Base-by-base conservation (phyloP, 2,329 filamentous ascomycete species). In the Fusarium sp. region DNA sequence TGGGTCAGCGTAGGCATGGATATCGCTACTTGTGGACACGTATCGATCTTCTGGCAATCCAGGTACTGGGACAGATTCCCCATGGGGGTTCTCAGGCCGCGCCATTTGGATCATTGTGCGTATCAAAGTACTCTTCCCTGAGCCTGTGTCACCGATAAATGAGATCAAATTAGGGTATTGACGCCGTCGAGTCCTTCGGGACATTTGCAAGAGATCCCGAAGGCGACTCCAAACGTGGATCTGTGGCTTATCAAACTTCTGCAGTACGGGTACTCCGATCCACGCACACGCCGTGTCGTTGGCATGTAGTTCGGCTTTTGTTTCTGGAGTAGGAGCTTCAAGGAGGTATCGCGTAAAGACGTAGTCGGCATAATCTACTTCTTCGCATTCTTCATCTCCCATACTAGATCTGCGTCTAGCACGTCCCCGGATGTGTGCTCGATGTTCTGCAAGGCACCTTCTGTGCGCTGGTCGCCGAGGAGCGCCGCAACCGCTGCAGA, bases 131-230 rank as follows among this genome's bases (percentile, higher is more conserved):
- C 64, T 67, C 11, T 67, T 67, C 0, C 61, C 64, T 0, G 64
- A 65, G 3, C 64, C 64, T 0, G 64, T 67, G 11, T 64, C 62
- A 5, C 64, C 64, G 14, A 66, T 54, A 15, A 67, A 67, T 2
- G 64, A 67, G 9, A 67, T 49, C 20, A 67, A 11, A 4, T 58
- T 67, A 2, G 64, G 64, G n/a, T 54, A 65, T 4, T 58, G 61
- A 15, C 31, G 21, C 11, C 3, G 17, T 7, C 46, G 3, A 18
- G 45, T 17, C 5, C 20, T 15, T 7, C 27, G 31, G 0, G 37
- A 40, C 31, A 27, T 35, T 3, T 50, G 45, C 1, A 61, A 15
- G 0, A 64, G 23, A 9, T 39, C 20, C 4, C 53, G 35, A 18
- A 64, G 23, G 3, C 61, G 46, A n/a, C 45, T 37, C 45, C 46